Conservation (phyloP, 371 early-diverging fungal species). For the Mucor racemosus region DNA sequence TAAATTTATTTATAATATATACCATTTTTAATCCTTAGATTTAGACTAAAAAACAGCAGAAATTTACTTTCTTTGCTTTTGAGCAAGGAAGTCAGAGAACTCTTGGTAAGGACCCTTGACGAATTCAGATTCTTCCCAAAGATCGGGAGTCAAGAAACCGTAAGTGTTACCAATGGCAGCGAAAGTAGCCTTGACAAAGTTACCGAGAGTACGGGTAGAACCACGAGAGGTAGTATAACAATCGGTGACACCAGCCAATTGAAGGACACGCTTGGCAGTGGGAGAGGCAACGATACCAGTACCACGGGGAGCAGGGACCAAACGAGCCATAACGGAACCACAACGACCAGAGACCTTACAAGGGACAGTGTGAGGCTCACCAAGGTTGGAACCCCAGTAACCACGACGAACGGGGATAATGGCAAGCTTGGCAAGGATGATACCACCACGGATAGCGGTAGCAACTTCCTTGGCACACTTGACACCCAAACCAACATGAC, state of each 20-base stretch:
- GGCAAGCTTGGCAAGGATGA: slow-evolving; percentile 98
- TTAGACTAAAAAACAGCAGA: not conserved
- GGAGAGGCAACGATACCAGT: slow-evolving; percentile 99
- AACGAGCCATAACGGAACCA: slow-evolving; percentile 95
- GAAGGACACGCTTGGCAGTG: slow-evolving; percentile 96
- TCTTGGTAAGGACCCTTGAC: slow-evolving; percentile 93
- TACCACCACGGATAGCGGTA: slow-evolving; percentile 98
- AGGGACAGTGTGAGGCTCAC: slow-evolving; percentile 99
- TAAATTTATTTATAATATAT: slow-evolving; percentile 5
- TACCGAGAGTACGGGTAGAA: slow-evolving; percentile 90
- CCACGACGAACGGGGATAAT: slow-evolving; percentile 99
- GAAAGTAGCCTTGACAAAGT: slow-evolving; percentile 99
- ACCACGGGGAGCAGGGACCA: slow-evolving; percentile 60
- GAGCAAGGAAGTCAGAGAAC: slow-evolving; percentile 89
- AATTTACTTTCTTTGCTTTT: slow-evolving; percentile 56
- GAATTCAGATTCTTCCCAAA: slow-evolving; percentile 94
- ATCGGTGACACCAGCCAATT: slow-evolving; percentile 99
- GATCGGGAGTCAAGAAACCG: slow-evolving; percentile 96
- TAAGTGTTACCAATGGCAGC: slow-evolving; percentile 98
- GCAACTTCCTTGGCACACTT: slow-evolving; percentile 99
- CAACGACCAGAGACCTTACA: slow-evolving; percentile 99
- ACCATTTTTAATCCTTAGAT: not conserved
- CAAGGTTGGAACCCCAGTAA: slow-evolving; percentile 98
- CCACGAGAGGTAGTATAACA: slow-evolving; percentile 97
- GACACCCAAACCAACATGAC: slow-evolving; percentile 99